Evolutionary conservation across 139 green algal species (phyloP).

Genomic region (Chlorella sp.): DNA sequence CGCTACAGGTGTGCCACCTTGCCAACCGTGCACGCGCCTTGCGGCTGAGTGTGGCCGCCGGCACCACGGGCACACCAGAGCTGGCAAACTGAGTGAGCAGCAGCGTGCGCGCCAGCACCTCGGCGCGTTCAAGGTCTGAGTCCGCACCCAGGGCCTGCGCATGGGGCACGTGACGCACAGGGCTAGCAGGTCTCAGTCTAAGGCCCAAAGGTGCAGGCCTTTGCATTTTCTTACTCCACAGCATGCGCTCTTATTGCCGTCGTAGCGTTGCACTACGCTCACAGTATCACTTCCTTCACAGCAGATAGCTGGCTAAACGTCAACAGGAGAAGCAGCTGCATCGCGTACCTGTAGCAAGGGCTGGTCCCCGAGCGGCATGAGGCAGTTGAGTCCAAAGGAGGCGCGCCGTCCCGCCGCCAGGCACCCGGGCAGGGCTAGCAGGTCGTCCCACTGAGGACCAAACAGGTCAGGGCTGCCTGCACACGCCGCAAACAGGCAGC

Average conservation of each 20-base stretch:
- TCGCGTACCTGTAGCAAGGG: slow-evolving; percentile 4
- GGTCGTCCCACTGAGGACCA: slow-evolving; percentile 32
- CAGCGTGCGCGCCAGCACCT: slow-evolving; percentile 21
- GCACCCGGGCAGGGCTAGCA: slow-evolving; percentile 22
- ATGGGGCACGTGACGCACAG: neutral
- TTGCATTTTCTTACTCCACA: too few relatives aligned
- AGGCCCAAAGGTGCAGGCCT: too few relatives aligned
- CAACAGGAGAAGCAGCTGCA: too few relatives aligned
- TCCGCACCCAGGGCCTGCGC: slow-evolving; percentile 4
- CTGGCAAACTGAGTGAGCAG: slow-evolving; percentile 38
- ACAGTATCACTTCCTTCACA: too few relatives aligned
- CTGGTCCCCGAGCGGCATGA: slow-evolving; percentile 6
- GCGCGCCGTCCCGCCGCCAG: slow-evolving; percentile 43
- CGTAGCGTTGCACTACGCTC: too few relatives aligned
- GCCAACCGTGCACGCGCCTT: slow-evolving; percentile 4
- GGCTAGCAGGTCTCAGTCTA: too few relatives aligned
- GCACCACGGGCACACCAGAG: neutral
- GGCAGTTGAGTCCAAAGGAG: slow-evolving; percentile 49
- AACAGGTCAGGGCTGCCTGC: slow-evolving; percentile 46
- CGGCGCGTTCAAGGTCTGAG: slow-evolving; percentile 7
- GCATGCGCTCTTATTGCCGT: too few relatives aligned
- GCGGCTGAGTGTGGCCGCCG: neutral
- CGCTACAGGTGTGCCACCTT: neutral
- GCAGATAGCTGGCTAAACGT: too few relatives aligned
- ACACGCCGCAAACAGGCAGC: neutral